phyloP scores from a whole-genome alignment of 2,329 filamentous ascomycete species.

The Colletotrichum chrysophilum region DNA sequence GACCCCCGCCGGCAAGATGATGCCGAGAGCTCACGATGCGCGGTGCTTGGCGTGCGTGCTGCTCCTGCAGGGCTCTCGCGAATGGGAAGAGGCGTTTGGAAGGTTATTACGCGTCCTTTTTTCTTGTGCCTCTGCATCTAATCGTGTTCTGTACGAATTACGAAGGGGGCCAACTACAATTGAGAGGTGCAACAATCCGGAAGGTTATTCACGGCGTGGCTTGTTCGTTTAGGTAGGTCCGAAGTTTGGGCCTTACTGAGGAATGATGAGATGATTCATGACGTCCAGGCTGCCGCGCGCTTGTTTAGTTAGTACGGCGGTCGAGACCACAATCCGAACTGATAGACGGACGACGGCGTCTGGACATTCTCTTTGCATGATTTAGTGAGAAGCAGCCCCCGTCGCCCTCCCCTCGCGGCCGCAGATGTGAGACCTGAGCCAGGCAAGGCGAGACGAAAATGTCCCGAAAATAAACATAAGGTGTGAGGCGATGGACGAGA shows the following conservation, averaged over 20 bases:
- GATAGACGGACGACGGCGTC: background rate
- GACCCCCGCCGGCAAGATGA: constrained; percentile 15
- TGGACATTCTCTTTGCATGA: background rate
- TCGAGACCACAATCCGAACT: background rate
- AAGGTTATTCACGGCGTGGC: background rate
- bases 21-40: constrained; percentile 16
- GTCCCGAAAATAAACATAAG: background rate
- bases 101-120: constrained; percentile 14
- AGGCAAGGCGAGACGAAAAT: background rate
- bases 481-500: background rate
- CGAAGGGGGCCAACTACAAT: background rate
- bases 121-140: background rate
- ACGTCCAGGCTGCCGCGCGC: constrained; percentile 8
- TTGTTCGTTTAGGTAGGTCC: background rate
- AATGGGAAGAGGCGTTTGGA: background rate
- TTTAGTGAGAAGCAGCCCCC: background rate
- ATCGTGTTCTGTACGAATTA: background rate
- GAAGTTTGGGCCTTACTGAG: background rate
- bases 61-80: constrained; percentile 3
- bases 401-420: background rate
- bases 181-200: background rate
- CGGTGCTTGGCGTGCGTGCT: constrained; percentile 8
- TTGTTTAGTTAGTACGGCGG: background rate
- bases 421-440: background rate
- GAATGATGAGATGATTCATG: background rate